phyloP scores from a whole-genome alignment of 2,329 filamentous ascomycete species.

The Epicoccum sorghinum region DNA sequence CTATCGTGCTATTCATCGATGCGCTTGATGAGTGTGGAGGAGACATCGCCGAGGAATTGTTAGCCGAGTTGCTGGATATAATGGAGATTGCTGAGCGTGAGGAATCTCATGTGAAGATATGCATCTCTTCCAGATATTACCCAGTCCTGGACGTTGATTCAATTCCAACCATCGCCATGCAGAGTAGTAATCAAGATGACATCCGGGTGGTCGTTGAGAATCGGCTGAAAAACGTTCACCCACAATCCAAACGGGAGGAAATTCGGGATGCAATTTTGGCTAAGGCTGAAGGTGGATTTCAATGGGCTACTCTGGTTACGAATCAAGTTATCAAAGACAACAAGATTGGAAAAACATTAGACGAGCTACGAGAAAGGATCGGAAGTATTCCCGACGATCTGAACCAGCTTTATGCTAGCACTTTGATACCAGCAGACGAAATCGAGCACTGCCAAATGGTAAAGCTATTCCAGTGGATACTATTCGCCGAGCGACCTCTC shows the following conservation, averaged over 20 bases:
- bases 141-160: not conserved
- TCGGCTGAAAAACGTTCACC: not conserved
- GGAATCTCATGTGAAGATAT: too few relatives aligned
- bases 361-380: not conserved
- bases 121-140: slow-evolving; percentile 1
- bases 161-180: not conserved
- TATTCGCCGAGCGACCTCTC: not conserved
- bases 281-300: not conserved
- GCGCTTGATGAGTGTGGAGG: not conserved
- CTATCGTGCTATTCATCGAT: not conserved
- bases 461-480: not conserved
- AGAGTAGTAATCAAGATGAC: not conserved
- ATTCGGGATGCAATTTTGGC: not conserved
- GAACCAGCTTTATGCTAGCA: not conserved
- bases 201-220: not conserved
- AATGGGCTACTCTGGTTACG: not conserved
- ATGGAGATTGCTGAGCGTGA: too few relatives aligned
- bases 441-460: not conserved
- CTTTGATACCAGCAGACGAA: not conserved
- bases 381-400: too few relatives aligned
- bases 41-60: not conserved
- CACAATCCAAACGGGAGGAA: not conserved
- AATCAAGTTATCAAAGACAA: not conserved
- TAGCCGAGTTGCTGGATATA: not conserved
- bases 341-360: not conserved